Evolutionary conservation across 2,329 filamentous ascomycete species (phyloP), one percentile per base, ranked within the genome.

Genomic region (Acephala macrosclerotiorum): DNA sequence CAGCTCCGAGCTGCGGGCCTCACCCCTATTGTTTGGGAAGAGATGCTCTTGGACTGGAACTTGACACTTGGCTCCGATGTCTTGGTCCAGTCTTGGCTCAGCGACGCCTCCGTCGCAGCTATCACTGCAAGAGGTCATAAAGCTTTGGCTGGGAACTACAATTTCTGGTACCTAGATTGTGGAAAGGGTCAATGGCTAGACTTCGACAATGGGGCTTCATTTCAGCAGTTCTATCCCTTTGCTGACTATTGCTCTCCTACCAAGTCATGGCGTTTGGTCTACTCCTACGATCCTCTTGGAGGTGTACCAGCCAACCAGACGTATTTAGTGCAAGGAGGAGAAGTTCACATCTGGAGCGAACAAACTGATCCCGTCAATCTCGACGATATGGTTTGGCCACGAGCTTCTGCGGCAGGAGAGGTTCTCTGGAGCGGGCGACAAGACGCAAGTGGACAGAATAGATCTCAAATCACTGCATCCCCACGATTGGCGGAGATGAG

Each of bases 151-250:
- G 93, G 91, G 70, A 89, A 92, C 79, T 94, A 91, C 78, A 88
- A 92, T 71, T 91, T 85, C 76, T 95, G 91, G 89, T 94, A 94
- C 74, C 89, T 96, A 60, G 92, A 96, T 80, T 96, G 93, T 75
- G 92, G 93, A 35, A 85, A 90, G 69, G 93, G 93, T 47, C 86
- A 91, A 73, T 96, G 91, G 90, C 82, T 95, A 69, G 89, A 92
- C 80, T 91, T 91, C 73, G 80, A 81, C 63, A 87, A 87, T 58
- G 88, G 85, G 22, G 78, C 78, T 1, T 79, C 83, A 18, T 85
- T 84, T 69, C 70, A 81, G 20, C 68, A 73, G 1, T 86, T 80
- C 79, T 93, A 85, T 76, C 92, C 92, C 0, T 97, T 91, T 81
- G 79, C 82, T 65, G 93, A 96, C 80, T 97, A 94, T 85, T 97